Evolutionary conservation across 2,329 filamentous ascomycete species (phyloP).

Genomic region (Phaeosphaeriaceae sp.): DNA sequence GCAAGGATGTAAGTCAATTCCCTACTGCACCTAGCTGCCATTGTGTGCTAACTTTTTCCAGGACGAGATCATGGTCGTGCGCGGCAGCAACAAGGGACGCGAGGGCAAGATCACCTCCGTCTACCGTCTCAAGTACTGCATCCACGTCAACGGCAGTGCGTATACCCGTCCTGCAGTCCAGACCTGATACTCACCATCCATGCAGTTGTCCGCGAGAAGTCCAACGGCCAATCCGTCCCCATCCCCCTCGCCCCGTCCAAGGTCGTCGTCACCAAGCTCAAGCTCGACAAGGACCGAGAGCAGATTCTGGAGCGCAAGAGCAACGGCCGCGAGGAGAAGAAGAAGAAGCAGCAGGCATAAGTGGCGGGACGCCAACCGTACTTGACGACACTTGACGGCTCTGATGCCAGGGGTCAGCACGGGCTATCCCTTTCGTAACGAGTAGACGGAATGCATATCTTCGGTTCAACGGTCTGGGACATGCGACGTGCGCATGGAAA

Average conservation of each 20-base stretch:
- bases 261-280: slow-evolving; percentile 98
- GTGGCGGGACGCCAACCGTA: slow-evolving; percentile 45
- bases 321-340: slow-evolving; percentile 76
- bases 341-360: slow-evolving; percentile 70
- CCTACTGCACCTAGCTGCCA: slow-evolving; percentile 5
- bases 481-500: slow-evolving; percentile 45
- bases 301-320: slow-evolving; percentile 86
- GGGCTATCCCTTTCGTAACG: slow-evolving; percentile 41
- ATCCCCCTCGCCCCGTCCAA: slow-evolving; percentile 96
- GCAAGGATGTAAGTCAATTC: slow-evolving; percentile 75
- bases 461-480: slow-evolving; percentile 45
- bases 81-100: slow-evolving; percentile 94
- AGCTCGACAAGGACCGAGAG: slow-evolving; percentile 96
- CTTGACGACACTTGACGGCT: slow-evolving; percentile 51
- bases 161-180: slow-evolving; percentile 12
- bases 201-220: slow-evolving; percentile 89
- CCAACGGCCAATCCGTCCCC: slow-evolving; percentile 93
- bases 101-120: slow-evolving; percentile 98
- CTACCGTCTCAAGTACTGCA: slow-evolving; percentile 81
- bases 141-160: slow-evolving; percentile 85
- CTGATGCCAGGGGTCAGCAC: slow-evolving; percentile 42
- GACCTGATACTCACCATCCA: slow-evolving; percentile 26
- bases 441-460: slow-evolving; percentile 51
- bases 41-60: slow-evolving; percentile 40
- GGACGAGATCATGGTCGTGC: slow-evolving; percentile 89